These are phyloP conservation scores for Fusarium longipes DNA, from an alignment of 2,329 filamentous ascomycete species.

Conservation along the genomic window DNA sequence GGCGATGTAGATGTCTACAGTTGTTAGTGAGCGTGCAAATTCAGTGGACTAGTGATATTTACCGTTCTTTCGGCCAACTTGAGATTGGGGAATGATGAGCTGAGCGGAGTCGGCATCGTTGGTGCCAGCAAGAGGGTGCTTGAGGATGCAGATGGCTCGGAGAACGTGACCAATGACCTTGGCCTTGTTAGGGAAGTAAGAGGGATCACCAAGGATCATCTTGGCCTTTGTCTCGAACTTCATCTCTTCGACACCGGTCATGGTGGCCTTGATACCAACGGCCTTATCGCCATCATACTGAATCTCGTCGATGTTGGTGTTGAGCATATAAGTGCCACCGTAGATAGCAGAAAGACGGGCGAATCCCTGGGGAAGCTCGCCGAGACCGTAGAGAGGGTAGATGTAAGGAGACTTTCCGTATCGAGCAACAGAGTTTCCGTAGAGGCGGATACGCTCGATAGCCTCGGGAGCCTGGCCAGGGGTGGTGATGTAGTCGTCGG, in stretches of 20 bases:
- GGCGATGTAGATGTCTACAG: conserved; percentile 91
- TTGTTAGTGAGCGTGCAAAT: conserved; percentile 11
- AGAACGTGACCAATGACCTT: conserved; percentile 89
- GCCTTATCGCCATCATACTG: conserved; percentile 86
- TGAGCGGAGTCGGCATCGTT: conserved; percentile 90
- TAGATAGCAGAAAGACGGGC: conserved; percentile 98
- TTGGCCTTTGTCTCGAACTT: conserved; percentile 96
- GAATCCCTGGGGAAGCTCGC: conserved; percentile 96
- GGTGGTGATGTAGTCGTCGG: conserved; percentile 84
- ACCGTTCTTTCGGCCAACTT: conserved; percentile 97
- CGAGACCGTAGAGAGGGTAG: conserved; percentile 97
- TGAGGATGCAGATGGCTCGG: conserved; percentile 96
- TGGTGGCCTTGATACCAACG: conserved; percentile 96
- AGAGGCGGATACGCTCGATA: conserved; percentile 91
- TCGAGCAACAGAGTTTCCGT: conserved; percentile 96
- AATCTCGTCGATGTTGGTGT: conserved; percentile 92
- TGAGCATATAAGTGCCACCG: conserved; percentile 99
- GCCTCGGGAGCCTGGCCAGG: conserved; percentile 82
- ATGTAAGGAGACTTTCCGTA: conserved; percentile 99
- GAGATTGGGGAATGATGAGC: conserved; percentile 97
- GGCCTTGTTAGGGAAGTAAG: conserved; percentile 93
- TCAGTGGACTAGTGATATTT: conserved; percentile 47
- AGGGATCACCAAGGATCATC: conserved; percentile 95
- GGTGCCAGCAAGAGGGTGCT: conserved; percentile 92
- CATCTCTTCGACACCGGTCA: conserved; percentile 91